These are phyloP conservation scores for Cladorrhinum sp. DNA, from an alignment of 2,329 filamentous ascomycete species.

Conservation along the genomic window DNA sequence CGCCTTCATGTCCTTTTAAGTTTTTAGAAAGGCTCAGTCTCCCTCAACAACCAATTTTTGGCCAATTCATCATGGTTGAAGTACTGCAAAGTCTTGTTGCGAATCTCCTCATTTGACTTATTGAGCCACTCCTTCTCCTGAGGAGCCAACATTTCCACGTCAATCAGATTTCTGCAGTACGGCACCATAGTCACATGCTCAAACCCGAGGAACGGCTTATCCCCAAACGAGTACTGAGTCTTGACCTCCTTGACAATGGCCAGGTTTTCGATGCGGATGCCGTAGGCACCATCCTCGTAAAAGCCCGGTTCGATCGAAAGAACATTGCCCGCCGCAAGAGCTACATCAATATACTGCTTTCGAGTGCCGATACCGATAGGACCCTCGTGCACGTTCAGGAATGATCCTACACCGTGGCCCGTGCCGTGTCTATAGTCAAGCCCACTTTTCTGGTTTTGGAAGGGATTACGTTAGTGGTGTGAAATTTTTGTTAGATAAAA, in stretches of 20 bases:
- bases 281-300: conserved; percentile 93
- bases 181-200: conserved; percentile 98
- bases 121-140: conserved; percentile 85
- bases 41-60: conserved; percentile 77
- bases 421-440: conserved; percentile 96
- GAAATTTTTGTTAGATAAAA: conserved; percentile 11
- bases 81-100: conserved; percentile 73
- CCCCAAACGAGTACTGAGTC: conserved; percentile 83
- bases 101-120: conserved; percentile 75
- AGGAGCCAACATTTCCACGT: conserved; percentile 66
- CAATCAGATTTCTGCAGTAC: conserved; percentile 85
- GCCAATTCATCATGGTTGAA: conserved; percentile 72
- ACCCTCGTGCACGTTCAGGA: conserved; percentile 94
- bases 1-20: conserved; percentile 53
- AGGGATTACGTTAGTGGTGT: too few relatives aligned
- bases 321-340: conserved; percentile 87
- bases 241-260: conserved; percentile 86
- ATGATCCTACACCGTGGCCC: conserved; percentile 92
- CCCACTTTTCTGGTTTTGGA: conserved; percentile 59
- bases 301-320: conserved; percentile 95
- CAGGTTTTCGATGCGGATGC: conserved; percentile 95
- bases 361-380: conserved; percentile 94
- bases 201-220: conserved; percentile 91
- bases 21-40: conserved; percentile 65
- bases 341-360: conserved; percentile 85